Percentiles rank a stretch among this genome's conserved stretches.
phyloP scores from a whole-genome alignment of 2,329 filamentous ascomycete species.

The Huntiella moniliformis region DNA sequence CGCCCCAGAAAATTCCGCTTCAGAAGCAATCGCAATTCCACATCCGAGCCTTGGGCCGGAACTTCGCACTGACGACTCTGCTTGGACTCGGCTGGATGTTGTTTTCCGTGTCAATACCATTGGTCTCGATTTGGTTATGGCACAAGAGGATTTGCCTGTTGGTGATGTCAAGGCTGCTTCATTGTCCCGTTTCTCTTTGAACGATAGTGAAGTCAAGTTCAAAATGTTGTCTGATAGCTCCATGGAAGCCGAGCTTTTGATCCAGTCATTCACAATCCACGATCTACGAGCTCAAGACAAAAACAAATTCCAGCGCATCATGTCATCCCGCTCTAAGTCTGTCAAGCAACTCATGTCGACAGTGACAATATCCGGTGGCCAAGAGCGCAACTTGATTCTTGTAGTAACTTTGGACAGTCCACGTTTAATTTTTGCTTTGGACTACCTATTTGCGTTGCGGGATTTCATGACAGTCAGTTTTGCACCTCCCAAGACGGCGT shows the following conservation, averaged over 20 bases:
- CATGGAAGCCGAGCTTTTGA: conserved; percentile 78
- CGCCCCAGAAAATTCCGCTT: background rate
- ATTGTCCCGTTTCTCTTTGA: conserved; percentile 81
- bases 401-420: conserved; percentile 91
- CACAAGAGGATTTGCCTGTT: conserved; percentile 57
- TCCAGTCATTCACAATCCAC: conserved; percentile 84
- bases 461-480: conserved; percentile 60
- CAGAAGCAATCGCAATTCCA: conserved; percentile 16
- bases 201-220: conserved; percentile 79
- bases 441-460: conserved; percentile 84
- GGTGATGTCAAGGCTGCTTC: conserved; percentile 61
- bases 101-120: conserved; percentile 78
- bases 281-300: conserved; percentile 77
- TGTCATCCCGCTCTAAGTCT: conserved; percentile 88
- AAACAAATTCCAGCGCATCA: conserved; percentile 95
- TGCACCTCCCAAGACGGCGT: conserved; percentile 38
- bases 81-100: conserved; percentile 86
- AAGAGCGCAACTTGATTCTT: conserved; percentile 65
- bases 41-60: conserved; percentile 39
- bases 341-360: conserved; percentile 98
- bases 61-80: conserved; percentile 45
- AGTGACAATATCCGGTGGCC: conserved; percentile 63
- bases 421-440: conserved; percentile 80
- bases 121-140: conserved; percentile 70
- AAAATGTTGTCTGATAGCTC: conserved; percentile 85